Percentiles rank a stretch among this genome's conserved stretches.
These are phyloP conservation scores for Colletotrichum sojae DNA, from an alignment of 2,329 filamentous ascomycete genomes.

Conservation along the genomic window DNA sequence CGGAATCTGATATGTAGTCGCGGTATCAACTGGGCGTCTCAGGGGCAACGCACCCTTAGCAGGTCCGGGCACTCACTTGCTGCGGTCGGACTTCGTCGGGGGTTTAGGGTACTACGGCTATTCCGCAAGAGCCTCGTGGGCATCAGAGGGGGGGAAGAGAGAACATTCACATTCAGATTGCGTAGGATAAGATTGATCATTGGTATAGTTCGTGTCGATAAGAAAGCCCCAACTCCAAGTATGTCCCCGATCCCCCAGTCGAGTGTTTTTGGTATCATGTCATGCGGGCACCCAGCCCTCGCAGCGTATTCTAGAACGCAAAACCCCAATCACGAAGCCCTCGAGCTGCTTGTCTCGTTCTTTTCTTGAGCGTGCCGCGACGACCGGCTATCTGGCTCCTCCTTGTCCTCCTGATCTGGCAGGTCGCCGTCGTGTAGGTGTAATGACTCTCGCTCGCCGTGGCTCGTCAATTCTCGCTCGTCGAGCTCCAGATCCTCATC, in stretches of 20 bases:
- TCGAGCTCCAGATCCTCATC: not conserved
- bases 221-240: not conserved
- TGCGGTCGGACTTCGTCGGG: no score
- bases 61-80: no score
- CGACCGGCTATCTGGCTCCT: not conserved
- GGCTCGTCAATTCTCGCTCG: not conserved
- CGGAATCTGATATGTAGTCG: no score
- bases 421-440: not conserved
- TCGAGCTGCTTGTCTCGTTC: not conserved
- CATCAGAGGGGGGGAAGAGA: no score
- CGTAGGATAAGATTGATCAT: not conserved
- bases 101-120: no score
- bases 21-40: no score
- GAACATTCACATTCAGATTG: no score
- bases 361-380: not conserved
- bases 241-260: not conserved
- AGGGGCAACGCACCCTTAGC: no score
- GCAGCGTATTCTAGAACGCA: not conserved
- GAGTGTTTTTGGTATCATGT: constrained; percentile 12
- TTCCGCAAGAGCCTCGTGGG: no score
- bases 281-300: constrained; percentile 3
- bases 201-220: not conserved
- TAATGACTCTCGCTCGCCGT: not conserved
- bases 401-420: not conserved
- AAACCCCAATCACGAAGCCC: not conserved